Conservation (phyloP, 148 eudicot genomes). For the Chenopodium album region DNA sequence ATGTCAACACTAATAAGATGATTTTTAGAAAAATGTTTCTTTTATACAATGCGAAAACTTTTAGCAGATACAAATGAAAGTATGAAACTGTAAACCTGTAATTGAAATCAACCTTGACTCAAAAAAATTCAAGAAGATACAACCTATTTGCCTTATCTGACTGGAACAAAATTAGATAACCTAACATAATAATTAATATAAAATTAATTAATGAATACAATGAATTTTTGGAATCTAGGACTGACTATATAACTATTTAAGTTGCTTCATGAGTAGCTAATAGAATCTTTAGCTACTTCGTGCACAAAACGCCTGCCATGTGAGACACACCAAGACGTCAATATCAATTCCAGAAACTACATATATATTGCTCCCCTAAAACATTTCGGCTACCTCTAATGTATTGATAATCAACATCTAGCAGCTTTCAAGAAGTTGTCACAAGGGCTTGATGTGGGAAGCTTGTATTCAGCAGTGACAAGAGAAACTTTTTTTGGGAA, state of each 20-base stretch:
- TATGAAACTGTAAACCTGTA: neutral
- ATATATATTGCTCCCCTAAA: neutral
- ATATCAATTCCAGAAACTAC: constrained; percentile 11
- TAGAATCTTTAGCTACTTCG: constrained; percentile 4
- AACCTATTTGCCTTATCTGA: neutral
- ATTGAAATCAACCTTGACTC: constrained; percentile 9
- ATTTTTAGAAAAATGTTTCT: neutral
- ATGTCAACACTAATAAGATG: neutral
- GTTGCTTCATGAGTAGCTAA: constrained; percentile 28
- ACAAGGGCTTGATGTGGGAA: constrained; percentile 73
- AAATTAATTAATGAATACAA: constrained; percentile 30
- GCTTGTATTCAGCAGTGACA: constrained; percentile 50
- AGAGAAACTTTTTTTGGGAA: constrained; percentile 58
- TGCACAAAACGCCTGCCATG: constrained; percentile 2
- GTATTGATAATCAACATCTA: constrained; percentile 39
- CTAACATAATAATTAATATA: neutral
- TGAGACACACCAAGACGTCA: neutral
- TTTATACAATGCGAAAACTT: constrained; percentile 5
- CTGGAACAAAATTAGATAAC: neutral
- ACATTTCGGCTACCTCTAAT: neutral
- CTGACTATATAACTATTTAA: constrained; percentile 10
- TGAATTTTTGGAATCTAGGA: constrained; percentile 22
- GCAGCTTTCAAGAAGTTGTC: constrained; percentile 85
- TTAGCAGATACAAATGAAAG: constrained; percentile 2
- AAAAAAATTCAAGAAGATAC: constrained; percentile 15